Base-by-base conservation (phyloP, 805 yeast genomes). In the Metschnikowia hibisci region DNA sequence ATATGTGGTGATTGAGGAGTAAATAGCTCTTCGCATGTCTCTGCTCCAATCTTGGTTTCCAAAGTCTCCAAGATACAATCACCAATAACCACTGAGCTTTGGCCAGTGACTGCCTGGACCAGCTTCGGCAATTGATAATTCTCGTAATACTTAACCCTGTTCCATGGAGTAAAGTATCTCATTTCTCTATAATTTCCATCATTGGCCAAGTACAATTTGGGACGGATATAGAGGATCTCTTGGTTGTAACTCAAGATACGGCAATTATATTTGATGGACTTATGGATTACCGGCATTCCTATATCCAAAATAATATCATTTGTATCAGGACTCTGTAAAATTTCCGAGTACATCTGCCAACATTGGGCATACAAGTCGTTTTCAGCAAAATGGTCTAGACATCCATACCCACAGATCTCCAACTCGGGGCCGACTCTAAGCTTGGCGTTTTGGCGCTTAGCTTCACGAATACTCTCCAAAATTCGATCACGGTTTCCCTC, bases 161-260 rank as follows among this genome's bases (percentile, higher is more conserved):
- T 69, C 99, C 99, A 93, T 10, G 98, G 96, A 0, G 96, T 87
- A 64, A 93, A 93, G 62, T 82, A 88, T 55, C 99, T 77, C 98
- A 93, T 90, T 63, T 93, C 99, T 39, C 99, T 78, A 67, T 95
- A 93, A 61, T 93, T 93, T 0, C 99, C 99, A 67, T 93, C 99
- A 60, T 93, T 95, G 13, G 98, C 98, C 39, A 93, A 74, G 78
- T 89, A 83, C 34, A 93, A 59, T 61, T 93, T 93, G 13, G 99
- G 99, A 55, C 98, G 78, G 53, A 93, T 91, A 52, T 91, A 72
- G 34, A 90, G 64, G 43, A 93, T 85, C 56, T 79, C 71, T 28
- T 90, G 88, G 65, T 89, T 81, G 60, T 80, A 77, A 2, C 96
- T 84, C 32, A 93, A 64, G 34, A 93, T 67, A 48, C 99, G 80